These are phyloP conservation scores for Solanum bukasovii DNA, from an alignment of 257 asterid species.

Conservation along the genomic window DNA sequence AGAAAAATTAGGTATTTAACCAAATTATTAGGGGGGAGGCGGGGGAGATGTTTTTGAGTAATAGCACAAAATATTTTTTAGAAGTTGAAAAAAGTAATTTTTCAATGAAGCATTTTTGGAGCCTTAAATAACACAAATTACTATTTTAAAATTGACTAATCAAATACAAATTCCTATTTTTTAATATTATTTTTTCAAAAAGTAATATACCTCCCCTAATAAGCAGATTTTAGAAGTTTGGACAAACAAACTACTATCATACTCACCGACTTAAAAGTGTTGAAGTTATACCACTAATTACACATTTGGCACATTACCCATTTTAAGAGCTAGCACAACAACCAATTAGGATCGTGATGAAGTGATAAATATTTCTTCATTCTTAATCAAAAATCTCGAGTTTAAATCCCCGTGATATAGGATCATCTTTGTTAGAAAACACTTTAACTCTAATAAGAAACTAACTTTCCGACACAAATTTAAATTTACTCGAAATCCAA, in stretches of 20 bases:
- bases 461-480: background rate
- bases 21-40: background rate
- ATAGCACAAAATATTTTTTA: background rate
- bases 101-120: background rate
- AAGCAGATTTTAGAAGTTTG: background rate
- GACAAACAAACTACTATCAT: background rate
- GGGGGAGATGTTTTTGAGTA: background rate
- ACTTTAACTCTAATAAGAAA: background rate
- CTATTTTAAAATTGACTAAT: background rate
- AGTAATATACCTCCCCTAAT: background rate
- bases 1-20: background rate
- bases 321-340: background rate
- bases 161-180: background rate
- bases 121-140: background rate
- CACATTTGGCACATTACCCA: background rate
- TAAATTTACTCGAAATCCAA: background rate
- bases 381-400: rapidly evolving
- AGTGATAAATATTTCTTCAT: background rate
- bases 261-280: background rate
- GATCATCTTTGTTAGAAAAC: background rate
- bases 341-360: rapidly evolving
- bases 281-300: background rate
- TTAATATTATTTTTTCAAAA: background rate
- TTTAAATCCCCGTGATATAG: background rate
- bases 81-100: background rate